Percentiles rank a stretch among this genome's conserved stretches.
Evolutionary conservation across 2,329 filamentous ascomycete species (phyloP).

Genomic region (Cercospora brassicicola): DNA sequence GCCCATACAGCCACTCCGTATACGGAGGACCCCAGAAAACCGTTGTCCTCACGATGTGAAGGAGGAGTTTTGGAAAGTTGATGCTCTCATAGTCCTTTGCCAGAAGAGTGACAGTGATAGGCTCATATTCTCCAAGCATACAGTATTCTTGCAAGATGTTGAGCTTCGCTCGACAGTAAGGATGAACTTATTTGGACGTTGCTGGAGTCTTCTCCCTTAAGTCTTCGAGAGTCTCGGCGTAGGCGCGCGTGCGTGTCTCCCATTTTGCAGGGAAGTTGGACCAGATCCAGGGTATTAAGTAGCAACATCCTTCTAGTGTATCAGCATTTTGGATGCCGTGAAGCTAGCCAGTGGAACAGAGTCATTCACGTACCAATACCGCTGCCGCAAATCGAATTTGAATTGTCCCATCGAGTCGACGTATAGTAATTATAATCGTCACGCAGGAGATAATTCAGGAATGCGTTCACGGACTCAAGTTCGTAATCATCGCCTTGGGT

Average conservation of each 20-base stretch:
- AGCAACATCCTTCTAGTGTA: neutral
- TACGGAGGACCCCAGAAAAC: neutral
- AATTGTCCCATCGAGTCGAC: neutral
- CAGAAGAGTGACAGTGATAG: neutral
- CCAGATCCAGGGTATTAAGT: neutral
- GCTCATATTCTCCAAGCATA: neutral
- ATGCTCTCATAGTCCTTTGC: conserved; percentile 7
- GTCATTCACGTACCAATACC: neutral
- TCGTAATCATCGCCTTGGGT: neutral
- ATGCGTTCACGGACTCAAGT: neutral
- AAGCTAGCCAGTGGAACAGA: neutral
- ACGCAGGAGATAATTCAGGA: neutral
- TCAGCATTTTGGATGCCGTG: neutral
- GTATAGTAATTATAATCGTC: neutral
- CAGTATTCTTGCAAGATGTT: neutral
- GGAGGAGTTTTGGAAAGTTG: neutral
- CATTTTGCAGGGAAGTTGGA: conserved; percentile 9
- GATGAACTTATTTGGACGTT: neutral
- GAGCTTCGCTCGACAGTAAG: neutral
- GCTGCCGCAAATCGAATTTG: neutral
- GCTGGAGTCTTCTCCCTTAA: conserved; percentile 23
- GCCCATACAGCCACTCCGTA: neutral
- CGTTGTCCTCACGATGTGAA: neutral
- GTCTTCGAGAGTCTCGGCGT: neutral
- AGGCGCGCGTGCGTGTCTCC: conserved; percentile 4